Evolutionary conservation across 78 protist genomes (phyloP), one percentile per base, ranked within the genome.

Genomic region (Planoprotostelium fungivorum): DNA sequence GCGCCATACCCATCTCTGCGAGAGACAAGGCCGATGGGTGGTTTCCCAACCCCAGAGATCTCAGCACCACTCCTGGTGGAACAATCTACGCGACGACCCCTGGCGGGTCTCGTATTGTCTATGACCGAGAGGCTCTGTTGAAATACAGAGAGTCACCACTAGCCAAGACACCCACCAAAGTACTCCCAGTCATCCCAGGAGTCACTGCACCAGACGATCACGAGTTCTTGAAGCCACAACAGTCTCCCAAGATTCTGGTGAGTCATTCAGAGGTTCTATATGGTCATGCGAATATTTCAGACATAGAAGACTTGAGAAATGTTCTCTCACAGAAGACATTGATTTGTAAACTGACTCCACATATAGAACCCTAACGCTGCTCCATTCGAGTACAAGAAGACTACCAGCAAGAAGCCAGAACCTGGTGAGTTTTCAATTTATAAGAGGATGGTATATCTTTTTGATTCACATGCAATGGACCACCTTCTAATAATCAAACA

Each of bases 41-140:
- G 73, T 51, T 51, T 16, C 73, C 73, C 73, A 51, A 51, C 73
- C 73, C 73, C 73, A 51, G 73, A 51, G 73, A 51, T 16, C 73
- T 51, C 73, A 51, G 73, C 73, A 90, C 96, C 34, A 90, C 96
- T 28, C 37, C 90, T 36, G 96, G 96, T 63, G 96, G 96, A 0
- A 91, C 96, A 1, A 29, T 94, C 51, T 94, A 94, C 63, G 96
- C 93, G 29, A 89, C 92, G 29, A 94, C 96, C 31, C 96, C 96
- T 87, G 96, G 96, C 83, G 96, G 96, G 5, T 90, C 96, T 16
- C 92, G 92, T 38, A 63, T 38, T 35, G 91, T 91, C n/a, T 94
- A 94, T 36, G 91, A 88, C 84, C 86, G 94, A 84, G 84, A 38
- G 84, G 87, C 89, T n/a, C 84, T 94, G n/a, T 35, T 94, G 63